A percentile compares a stretch with the other conserved stretches of the same genome.
These are phyloP conservation scores for Suillus lakei DNA, from an alignment of 768 basidiomycete genomes.

Conservation along the genomic window DNA sequence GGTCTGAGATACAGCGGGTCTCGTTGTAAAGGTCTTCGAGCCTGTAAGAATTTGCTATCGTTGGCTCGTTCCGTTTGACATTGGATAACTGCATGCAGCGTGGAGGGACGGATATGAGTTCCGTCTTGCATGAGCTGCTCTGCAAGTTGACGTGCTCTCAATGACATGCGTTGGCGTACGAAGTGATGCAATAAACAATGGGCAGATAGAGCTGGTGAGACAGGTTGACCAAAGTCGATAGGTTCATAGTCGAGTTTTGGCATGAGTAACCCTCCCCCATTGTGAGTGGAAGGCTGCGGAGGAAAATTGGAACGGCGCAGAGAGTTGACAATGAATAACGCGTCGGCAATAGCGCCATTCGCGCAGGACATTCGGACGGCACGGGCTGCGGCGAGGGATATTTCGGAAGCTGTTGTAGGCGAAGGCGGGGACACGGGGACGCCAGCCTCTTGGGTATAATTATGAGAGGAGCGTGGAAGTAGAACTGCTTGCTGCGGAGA, in stretches of 20 bases:
- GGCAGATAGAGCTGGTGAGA: constrained; percentile 63
- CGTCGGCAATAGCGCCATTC: constrained; percentile 51
- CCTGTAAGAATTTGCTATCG: constrained; percentile 17
- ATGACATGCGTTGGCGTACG: constrained; percentile 52
- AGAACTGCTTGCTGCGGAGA: constrained; percentile 12
- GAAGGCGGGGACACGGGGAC: background rate
- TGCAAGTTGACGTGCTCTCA: constrained; percentile 54
- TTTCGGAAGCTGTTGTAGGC: background rate
- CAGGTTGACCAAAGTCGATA: constrained; percentile 51
- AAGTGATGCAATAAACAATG: constrained; percentile 71
- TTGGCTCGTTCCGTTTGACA: constrained; percentile 17
- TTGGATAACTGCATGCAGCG: constrained; percentile 52
- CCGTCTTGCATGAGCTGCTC: constrained; percentile 58
- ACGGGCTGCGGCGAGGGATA: constrained; percentile 46
- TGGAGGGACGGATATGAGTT: constrained; percentile 51
- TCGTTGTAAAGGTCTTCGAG: constrained; percentile 18
- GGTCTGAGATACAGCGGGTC: constrained; percentile 35
- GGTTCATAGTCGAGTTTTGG: constrained; percentile 41
- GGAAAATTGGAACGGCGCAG: constrained; percentile 45
- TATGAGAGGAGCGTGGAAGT: constrained; percentile 5
- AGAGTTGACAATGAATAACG: constrained; percentile 62
- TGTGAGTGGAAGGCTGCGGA: constrained; percentile 4
- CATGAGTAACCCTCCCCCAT: constrained; percentile 27
- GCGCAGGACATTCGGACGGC: constrained; percentile 54
- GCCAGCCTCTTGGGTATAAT: background rate